phyloP scores from a whole-genome alignment of 139 green algal species.

The Chara braunii region DNA sequence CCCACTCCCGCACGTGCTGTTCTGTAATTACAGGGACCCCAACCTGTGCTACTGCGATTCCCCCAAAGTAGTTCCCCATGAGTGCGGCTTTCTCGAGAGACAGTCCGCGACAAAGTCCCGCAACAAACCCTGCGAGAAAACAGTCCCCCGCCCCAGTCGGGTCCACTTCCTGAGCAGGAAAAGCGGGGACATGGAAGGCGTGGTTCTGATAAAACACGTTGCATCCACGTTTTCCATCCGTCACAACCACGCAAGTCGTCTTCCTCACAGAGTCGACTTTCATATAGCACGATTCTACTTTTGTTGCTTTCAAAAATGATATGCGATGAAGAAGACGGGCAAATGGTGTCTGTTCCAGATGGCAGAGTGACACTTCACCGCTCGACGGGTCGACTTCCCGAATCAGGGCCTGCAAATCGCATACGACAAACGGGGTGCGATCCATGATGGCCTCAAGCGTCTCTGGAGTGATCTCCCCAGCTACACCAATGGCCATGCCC shows the following conservation, averaged over 20 bases:
- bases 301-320: too few species aligned
- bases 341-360: too few species aligned
- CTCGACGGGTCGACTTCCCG: too few species aligned
- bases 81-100: neutral
- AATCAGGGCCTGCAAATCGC: too few species aligned
- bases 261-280: too few species aligned
- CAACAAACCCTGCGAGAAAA: neutral
- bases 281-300: too few species aligned
- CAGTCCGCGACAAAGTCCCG: neutral
- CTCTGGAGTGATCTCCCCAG: neutral
- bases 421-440: too few species aligned
- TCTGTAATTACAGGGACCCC: neutral
- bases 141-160: neutral
- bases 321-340: too few species aligned
- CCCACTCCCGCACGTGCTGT: neutral
- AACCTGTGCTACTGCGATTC: neutral
- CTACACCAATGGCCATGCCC: neutral
- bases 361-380: too few species aligned
- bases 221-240: too few species aligned
- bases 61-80: neutral
- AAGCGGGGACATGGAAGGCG: neutral
- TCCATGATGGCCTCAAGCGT: neutral
- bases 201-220: too few species aligned
- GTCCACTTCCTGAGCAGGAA: neutral
- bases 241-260: too few species aligned